Evolutionary conservation across 2,329 filamentous ascomycete genomes (phyloP), one percentile per base, ranked within the genome.

Genomic region (Colletotrichum camelliae): DNA sequence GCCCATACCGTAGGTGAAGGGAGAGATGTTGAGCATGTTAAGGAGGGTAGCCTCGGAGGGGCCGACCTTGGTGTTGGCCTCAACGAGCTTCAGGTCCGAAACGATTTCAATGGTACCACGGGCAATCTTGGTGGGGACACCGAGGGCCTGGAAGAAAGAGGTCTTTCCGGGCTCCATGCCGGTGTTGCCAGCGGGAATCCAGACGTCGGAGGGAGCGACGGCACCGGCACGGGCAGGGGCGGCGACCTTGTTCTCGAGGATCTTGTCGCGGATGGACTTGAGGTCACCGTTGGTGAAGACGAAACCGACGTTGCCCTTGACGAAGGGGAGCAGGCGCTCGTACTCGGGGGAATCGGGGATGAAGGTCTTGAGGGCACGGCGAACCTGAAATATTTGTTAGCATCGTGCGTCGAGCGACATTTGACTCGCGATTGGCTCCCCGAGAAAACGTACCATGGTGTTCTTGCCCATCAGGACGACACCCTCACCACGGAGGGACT

Each of bases 81-180:
- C 96, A 85, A 98, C 94, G 88, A 99, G 95, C 95, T 98, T 98
- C 84, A 99, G 92, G 86, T 99, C 97, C 84, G 93, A 91, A 80
- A 96, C 98, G 86, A 99, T 99, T 95, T 99, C 97, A 90, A 99
- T 99, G 90, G 97, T 99, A 97, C 97, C 97, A 98, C 97, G 97
- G 87, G 97, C 97, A 90, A 99, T 99, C 96, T 99, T 99, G 93
- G 97, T 99, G 86, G 97, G 97, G 87, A 99, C 96, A 95, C 96
- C 96, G 89, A 99, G 97, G 85, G 97, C 97, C 94, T 99, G 97
- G 96, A 99, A 99, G 96, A 99, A 99, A 87, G 97, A 98, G 85
- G 97, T 99, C 95, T 99, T 99, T 89, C 97, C 97, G 87, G 97
- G 97, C 89, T 99, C 97, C 97, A 99, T 99, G 91, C 97, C 97